phyloP scores from a whole-genome alignment of 176 grass and related monocot genomes.

The Avena insularis region DNA sequence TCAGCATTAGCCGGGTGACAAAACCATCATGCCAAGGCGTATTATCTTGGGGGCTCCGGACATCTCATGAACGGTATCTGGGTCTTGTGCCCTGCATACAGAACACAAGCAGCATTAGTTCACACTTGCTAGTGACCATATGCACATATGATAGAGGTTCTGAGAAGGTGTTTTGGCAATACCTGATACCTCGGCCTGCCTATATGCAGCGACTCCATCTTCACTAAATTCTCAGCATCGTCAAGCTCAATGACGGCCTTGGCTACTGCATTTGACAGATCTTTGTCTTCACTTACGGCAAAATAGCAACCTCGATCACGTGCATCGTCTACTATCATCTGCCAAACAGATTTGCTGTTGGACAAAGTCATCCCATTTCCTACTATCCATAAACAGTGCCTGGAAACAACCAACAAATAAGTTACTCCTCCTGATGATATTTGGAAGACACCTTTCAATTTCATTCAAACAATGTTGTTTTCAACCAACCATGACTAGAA shows the following conservation, averaged over 20 bases:
- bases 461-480: not conserved
- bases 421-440: not conserved
- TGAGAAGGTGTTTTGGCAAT: not conserved
- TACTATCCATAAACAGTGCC: conserved; percentile 57
- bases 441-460: not conserved
- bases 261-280: conserved; percentile 25
- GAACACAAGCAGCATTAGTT: not conserved
- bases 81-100: conserved; percentile 12
- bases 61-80: not conserved
- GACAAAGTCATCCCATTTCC: conserved; percentile 52
- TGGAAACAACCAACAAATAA: not conserved
- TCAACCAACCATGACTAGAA: not conserved
- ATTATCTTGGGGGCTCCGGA: not conserved
- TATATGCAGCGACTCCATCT: conserved; percentile 35
- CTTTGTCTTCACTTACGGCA: conserved; percentile 45
- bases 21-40: not conserved
- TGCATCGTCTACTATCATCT: conserved; percentile 45
- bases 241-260: conserved; percentile 43
- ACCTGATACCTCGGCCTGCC: conserved; percentile 30
- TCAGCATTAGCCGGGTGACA: not conserved
- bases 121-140: not conserved
- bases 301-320: conserved; percentile 39
- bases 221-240: conserved; percentile 21
- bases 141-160: not conserved
- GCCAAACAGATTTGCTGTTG: conserved; percentile 49